Percentiles rank a stretch among this genome's conserved stretches.
phyloP scores from a whole-genome alignment of 2,329 filamentous ascomycete genomes.

The Fusarium coicis region DNA sequence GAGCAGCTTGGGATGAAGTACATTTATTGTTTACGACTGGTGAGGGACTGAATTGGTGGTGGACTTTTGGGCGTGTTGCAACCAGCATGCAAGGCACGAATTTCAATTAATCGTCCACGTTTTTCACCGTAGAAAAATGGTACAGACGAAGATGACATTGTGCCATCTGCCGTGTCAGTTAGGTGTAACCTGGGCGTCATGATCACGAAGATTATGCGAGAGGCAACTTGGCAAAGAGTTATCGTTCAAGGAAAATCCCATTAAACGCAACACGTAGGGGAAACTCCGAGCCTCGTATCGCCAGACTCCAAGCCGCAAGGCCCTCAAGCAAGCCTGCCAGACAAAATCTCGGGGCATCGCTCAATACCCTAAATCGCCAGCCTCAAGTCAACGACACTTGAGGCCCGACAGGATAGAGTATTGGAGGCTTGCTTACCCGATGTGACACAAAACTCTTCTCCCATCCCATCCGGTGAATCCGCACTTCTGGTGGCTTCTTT shows the following conservation, averaged over 20 bases:
- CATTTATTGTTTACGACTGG: background rate
- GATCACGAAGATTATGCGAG: background rate
- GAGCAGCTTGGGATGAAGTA: too few relatives aligned
- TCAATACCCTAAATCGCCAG: constrained; percentile 6
- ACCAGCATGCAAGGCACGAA: constrained; percentile 1
- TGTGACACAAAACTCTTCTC: constrained; percentile 5
- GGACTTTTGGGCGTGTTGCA: background rate
- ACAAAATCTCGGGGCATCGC: constrained; percentile 7
- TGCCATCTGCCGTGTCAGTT: too few relatives aligned
- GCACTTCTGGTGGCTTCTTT: background rate
- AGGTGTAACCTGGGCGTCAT: background rate
- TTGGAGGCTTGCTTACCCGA: constrained; percentile 23
- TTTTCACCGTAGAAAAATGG: background rate
- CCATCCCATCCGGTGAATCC: constrained; percentile 7
- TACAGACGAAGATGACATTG: background rate
- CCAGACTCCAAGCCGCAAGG: background rate
- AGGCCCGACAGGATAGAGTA: constrained; percentile 8
- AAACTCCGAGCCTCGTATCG: background rate
- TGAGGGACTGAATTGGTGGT: background rate
- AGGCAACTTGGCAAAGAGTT: background rate
- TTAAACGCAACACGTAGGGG: background rate
- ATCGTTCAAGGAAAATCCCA: background rate
- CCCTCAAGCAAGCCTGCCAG: background rate
- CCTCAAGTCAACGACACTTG: background rate
- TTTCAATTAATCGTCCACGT: background rate